Percentiles rank a stretch among this genome's conserved stretches.
These are phyloP conservation scores for Kodamaea suecica DNA, from an alignment of 1,139 yeast species.

Conservation along the genomic window DNA sequence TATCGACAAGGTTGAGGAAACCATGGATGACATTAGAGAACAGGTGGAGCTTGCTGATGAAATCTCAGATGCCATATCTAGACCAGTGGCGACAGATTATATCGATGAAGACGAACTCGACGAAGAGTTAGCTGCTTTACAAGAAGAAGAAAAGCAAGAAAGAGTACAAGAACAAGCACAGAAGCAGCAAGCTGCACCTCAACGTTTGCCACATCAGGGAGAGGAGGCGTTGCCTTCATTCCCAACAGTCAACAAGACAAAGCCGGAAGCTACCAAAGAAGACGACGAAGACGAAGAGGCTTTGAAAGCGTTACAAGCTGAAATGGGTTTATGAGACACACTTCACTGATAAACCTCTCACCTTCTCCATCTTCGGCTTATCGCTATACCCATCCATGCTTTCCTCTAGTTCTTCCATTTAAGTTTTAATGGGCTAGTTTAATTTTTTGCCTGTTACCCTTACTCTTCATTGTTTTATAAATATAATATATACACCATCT, in stretches of 20 bases:
- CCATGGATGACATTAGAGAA: slow-evolving; percentile 98
- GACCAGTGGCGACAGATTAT: slow-evolving; percentile 80
- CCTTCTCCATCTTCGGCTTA: too few species aligned
- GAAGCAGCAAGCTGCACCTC: slow-evolving; percentile 15
- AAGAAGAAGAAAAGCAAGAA: slow-evolving; percentile 70
- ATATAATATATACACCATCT: too few species aligned
- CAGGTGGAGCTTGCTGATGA: slow-evolving; percentile 95
- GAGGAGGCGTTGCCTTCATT: slow-evolving; percentile 44
- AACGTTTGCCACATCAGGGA: slow-evolving; percentile 13
- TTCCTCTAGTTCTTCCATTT: slow-evolving; percentile 1
- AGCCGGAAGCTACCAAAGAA: slow-evolving; percentile 33
- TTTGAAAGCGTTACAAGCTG: slow-evolving; percentile 83
- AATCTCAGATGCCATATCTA: slow-evolving; percentile 90
- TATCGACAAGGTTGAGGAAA: slow-evolving; percentile 93
- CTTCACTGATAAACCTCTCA: too few species aligned
- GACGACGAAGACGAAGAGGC: slow-evolving; percentile 93
- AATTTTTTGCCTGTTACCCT: not conserved
- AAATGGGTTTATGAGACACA: slow-evolving; percentile 74
- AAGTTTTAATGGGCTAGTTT: slow-evolving; percentile 1
- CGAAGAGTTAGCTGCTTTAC: slow-evolving; percentile 86
- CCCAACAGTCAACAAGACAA: slow-evolving; percentile 41
- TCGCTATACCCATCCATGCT: not conserved
- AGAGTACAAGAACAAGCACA: slow-evolving; percentile 23
- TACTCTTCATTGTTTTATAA: slow-evolving; percentile 6
- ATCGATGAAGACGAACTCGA: slow-evolving; percentile 78